These are phyloP conservation scores for Penicillium antarcticum DNA, from an alignment of 495 filamentous ascomycete genomes.

Conservation along the genomic window DNA sequence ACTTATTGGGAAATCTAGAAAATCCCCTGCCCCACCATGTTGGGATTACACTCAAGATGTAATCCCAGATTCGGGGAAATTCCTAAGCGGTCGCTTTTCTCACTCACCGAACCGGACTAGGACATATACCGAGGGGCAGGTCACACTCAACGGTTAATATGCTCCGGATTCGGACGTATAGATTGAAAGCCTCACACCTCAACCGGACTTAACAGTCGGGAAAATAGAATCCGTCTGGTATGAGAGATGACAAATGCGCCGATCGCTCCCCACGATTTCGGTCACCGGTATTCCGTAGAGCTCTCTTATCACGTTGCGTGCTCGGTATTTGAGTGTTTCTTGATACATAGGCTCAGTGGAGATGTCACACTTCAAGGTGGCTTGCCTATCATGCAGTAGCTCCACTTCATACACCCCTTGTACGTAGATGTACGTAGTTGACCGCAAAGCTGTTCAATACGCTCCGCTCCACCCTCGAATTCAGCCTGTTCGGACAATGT, in stretches of 20 bases:
- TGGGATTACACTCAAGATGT: slow-evolving; percentile 2
- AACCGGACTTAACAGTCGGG: slow-evolving; percentile 24
- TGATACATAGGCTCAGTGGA: slow-evolving; percentile 1
- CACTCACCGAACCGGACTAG: background rate
- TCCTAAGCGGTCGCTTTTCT: slow-evolving; percentile 8
- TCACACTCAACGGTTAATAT: slow-evolving; percentile 15
- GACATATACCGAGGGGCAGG: background rate
- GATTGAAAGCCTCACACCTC: background rate
- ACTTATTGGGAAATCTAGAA: slow-evolving; percentile 35
- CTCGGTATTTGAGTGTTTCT: background rate
- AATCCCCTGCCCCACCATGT: slow-evolving; percentile 24
- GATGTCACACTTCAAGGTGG: background rate
- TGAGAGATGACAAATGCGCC: slow-evolving; percentile 40
- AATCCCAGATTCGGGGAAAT: slow-evolving; percentile 5
- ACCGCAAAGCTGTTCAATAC: slow-evolving; percentile 2
- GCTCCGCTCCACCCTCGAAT: background rate
- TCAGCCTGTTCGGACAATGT: slow-evolving; percentile 2
- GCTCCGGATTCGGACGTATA: slow-evolving; percentile 23
- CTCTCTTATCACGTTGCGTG: slow-evolving; percentile 14
- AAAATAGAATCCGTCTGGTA: slow-evolving; percentile 46
- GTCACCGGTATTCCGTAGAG: slow-evolving; percentile 25
- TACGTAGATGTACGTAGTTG: slow-evolving; percentile 2
- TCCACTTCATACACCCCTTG: background rate
- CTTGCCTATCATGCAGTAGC: background rate
- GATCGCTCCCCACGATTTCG: slow-evolving; percentile 40